These are phyloP conservation scores for Polychaeton citri DNA, from an alignment of 2,329 filamentous ascomycete species.

Conservation along the genomic window DNA sequence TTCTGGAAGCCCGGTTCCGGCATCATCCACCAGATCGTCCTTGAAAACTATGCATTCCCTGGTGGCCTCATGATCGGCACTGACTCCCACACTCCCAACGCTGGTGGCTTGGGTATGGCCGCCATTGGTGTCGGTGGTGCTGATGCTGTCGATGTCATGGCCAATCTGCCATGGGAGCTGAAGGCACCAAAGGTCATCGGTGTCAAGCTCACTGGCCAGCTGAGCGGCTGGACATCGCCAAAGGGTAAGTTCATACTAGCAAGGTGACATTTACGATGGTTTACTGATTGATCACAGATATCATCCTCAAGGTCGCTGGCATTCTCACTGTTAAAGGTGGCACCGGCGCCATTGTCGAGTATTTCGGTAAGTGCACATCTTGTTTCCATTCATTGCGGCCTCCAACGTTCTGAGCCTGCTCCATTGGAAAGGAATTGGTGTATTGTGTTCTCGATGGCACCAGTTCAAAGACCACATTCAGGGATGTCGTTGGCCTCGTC, in stretches of 20 bases:
- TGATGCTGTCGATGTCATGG: conserved; percentile 97
- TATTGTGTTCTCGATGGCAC: too few relatives aligned
- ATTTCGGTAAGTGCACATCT: conserved; percentile 32
- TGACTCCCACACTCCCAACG: conserved; percentile 95
- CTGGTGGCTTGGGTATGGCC: conserved; percentile 86
- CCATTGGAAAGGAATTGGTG: not conserved
- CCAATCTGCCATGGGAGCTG: conserved; percentile 90
- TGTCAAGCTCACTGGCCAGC: conserved; percentile 79
- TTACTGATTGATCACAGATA: conserved; percentile 43
- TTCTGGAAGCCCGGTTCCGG: conserved; percentile 98
- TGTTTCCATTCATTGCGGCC: too few relatives aligned
- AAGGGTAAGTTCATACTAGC: conserved; percentile 51
- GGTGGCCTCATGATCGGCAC: conserved; percentile 96
- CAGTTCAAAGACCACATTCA: too few relatives aligned
- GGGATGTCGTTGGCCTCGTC: too few relatives aligned
- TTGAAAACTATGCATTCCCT: conserved; percentile 99
- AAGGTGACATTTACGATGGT: not conserved
- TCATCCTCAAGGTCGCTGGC: conserved; percentile 94
- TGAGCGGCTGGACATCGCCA: conserved; percentile 83
- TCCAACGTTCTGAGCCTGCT: too few relatives aligned
- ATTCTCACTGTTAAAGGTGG: conserved; percentile 97
- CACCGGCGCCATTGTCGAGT: conserved; percentile 81
- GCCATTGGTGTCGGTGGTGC: conserved; percentile 96
- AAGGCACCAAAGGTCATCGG: conserved; percentile 97
- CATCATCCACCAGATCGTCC: conserved; percentile 97